phyloP scores from a whole-genome alignment of 768 basidiomycete species.

The Mycena filopes region DNA sequence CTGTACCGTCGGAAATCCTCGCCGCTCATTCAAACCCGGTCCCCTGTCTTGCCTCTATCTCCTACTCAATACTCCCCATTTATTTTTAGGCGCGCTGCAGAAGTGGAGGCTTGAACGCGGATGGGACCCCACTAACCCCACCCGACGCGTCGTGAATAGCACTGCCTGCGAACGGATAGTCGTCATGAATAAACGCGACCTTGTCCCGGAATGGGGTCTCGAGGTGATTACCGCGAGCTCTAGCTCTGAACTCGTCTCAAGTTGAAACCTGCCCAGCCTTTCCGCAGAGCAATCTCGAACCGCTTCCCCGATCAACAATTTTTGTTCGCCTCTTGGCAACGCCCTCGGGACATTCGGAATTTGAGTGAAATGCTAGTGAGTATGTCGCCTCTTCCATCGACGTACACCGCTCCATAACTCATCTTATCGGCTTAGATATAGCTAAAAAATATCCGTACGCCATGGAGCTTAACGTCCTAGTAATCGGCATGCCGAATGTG shows the following conservation, averaged over 20 bases:
- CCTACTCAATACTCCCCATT: slow-evolving; percentile 8
- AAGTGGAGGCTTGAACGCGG: slow-evolving; percentile 79
- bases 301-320: slow-evolving; percentile 77
- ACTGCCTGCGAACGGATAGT: slow-evolving; percentile 84
- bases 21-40: slow-evolving; percentile 1
- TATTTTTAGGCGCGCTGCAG: slow-evolving; percentile 63
- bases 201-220: slow-evolving; percentile 89
- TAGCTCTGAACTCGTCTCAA: background rate
- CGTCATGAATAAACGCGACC: slow-evolving; percentile 92
- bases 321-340: slow-evolving; percentile 80
- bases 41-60: slow-evolving; percentile 4
- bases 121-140: slow-evolving; percentile 57
- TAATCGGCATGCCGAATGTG: slow-evolving; percentile 99
- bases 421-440: slow-evolving; percentile 58
- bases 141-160: slow-evolving; percentile 50
- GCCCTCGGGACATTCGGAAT: slow-evolving; percentile 69
- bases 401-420: background rate
- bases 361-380: slow-evolving; percentile 78
- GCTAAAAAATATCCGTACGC: slow-evolving; percentile 75
- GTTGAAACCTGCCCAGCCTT: slow-evolving; percentile 60
- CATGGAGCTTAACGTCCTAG: slow-evolving; percentile 86
- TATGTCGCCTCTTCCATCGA: slow-evolving; percentile 54
- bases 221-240: slow-evolving; percentile 66
- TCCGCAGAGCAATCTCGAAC: slow-evolving; percentile 74
- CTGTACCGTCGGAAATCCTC: slow-evolving; percentile 18